Evolutionary conservation across 345 rosid species (phyloP).

Genomic region (Salix udensis): DNA sequence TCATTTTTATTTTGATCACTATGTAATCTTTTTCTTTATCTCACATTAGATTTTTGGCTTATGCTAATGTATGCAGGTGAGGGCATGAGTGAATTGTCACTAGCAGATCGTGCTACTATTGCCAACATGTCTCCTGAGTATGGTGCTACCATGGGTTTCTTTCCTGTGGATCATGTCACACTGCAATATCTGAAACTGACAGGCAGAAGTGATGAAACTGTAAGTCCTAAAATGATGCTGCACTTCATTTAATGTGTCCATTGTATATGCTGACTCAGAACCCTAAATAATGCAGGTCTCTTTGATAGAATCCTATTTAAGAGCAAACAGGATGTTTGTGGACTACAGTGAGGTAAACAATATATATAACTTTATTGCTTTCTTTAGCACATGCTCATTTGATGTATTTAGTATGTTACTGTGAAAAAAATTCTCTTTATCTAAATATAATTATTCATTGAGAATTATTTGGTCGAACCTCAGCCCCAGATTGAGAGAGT

Average conservation of each 20-base stretch:
- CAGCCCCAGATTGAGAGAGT: conserved; percentile 61
- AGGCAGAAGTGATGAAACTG: conserved; percentile 76
- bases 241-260: background rate
- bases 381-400: background rate
- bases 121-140: conserved; percentile 98
- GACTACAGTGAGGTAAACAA: conserved; percentile 73
- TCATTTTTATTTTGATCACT: background rate
- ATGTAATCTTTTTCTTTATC: conserved; percentile 2
- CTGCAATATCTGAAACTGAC: conserved; percentile 81
- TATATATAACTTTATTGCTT: background rate
- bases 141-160: conserved; percentile 98
- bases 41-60: background rate
- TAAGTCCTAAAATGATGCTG: conserved; percentile 22
- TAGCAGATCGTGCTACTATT: conserved; percentile 96
- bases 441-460: background rate
- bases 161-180: conserved; percentile 92
- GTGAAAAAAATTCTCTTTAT: background rate
- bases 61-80: conserved; percentile 46
- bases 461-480: conserved; percentile 11
- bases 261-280: conserved; percentile 16
- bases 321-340: conserved; percentile 87
- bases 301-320: conserved; percentile 82
- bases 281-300: conserved; percentile 43
- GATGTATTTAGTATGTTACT: conserved; percentile 1
- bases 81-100: conserved; percentile 82